phyloP scores from a whole-genome alignment of 2,329 filamentous ascomycete species.

The Sporothrix variecibatus region DNA sequence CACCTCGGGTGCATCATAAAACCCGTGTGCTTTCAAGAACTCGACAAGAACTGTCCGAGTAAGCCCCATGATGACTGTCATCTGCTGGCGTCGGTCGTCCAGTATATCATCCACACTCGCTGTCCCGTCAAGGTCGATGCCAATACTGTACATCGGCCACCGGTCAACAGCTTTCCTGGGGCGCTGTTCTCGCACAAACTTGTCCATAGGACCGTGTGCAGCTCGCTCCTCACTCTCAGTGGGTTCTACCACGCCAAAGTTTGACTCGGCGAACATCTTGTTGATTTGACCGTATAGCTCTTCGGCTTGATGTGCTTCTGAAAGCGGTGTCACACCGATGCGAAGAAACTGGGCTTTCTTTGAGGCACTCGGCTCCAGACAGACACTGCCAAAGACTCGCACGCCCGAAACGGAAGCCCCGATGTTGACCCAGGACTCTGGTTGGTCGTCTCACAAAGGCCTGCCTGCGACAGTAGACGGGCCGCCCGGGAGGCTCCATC shows the following conservation, averaged over 20 bases:
- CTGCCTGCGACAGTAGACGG: conserved; percentile 65
- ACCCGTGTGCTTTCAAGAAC: conserved; percentile 73
- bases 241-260: conserved; percentile 61
- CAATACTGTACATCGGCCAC: conserved; percentile 89
- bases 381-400: conserved; percentile 70
- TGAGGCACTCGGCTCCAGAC: conserved; percentile 66
- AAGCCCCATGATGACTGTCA: conserved; percentile 64
- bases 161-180: conserved; percentile 69
- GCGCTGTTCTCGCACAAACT: conserved; percentile 45
- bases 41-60: conserved; percentile 68
- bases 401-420: conserved; percentile 65
- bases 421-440: conserved; percentile 67
- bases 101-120: conserved; percentile 45
- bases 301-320: conserved; percentile 57
- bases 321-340: conserved; percentile 69
- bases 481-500: conserved; percentile 40
- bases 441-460: conserved; percentile 58
- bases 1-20: conserved; percentile 53
- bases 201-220: conserved; percentile 36
- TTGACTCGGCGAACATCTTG: conserved; percentile 70
- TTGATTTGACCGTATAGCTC: conserved; percentile 79
- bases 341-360: conserved; percentile 80
- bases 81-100: conserved; percentile 48
- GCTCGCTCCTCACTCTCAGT: conserved; percentile 44
- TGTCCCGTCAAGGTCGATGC: conserved; percentile 50